Evolutionary conservation across 495 filamentous ascomycete species (phyloP).

Genomic region (Aspergillus panamensis): DNA sequence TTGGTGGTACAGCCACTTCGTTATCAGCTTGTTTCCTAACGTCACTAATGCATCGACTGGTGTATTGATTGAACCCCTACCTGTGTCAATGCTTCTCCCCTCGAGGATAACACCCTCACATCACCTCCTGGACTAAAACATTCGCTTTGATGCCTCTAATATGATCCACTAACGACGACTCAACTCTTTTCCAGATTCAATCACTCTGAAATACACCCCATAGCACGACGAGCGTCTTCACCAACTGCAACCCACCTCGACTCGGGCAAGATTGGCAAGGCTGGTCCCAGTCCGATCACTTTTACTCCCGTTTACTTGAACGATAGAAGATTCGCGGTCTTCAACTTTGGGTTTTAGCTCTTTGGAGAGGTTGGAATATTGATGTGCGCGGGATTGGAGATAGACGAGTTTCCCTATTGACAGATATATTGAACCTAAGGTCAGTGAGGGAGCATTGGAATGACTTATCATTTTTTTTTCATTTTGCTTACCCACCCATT

Average conservation of each 20-base stretch:
- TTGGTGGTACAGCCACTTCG: conserved; percentile 12
- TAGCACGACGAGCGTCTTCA: neutral
- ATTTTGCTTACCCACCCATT: neutral
- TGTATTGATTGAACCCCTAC: conserved; percentile 5
- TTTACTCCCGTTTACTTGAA: neutral
- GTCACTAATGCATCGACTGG: conserved; percentile 8
- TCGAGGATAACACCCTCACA: conserved; percentile 6
- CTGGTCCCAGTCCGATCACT: conserved; percentile 26
- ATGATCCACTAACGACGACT: conserved; percentile 18
- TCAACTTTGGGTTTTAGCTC: neutral
- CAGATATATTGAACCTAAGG: conserved; percentile 7
- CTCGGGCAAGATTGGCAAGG: conserved; percentile 24
- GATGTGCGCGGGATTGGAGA: neutral
- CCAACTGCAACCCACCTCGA: neutral
- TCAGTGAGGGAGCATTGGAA: conserved; percentile 4
- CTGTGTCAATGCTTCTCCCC: conserved; percentile 7
- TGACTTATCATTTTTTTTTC: neutral
- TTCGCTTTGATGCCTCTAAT: conserved; percentile 3
- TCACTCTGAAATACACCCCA: conserved; percentile 4
- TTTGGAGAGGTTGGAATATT: conserved; percentile 9
- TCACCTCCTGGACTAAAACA: conserved; percentile 2
- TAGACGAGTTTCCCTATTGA: neutral
- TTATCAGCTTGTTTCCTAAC: conserved; percentile 15
- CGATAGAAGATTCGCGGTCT: neutral
- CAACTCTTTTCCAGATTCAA: conserved; percentile 14